Base-by-base conservation (phyloP, 495 filamentous ascomycete species). In the Aspergillus sparsus region DNA sequence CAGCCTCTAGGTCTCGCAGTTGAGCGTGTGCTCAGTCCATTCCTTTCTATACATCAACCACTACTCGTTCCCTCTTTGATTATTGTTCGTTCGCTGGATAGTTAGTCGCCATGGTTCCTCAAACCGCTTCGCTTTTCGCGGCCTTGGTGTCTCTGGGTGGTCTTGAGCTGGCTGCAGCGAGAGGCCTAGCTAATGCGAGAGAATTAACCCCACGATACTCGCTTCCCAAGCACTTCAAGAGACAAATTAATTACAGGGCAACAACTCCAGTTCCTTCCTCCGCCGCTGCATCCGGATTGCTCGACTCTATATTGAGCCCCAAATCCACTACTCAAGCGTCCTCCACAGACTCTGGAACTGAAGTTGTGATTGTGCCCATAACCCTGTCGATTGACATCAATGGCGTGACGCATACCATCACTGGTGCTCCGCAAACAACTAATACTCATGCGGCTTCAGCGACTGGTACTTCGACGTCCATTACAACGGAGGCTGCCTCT, bases 141-240 rank as follows among this genome's bases (percentile, higher is more conserved):
- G 71, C 73, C 33, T 68, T 74, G 18, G 49, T 74, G 58, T 71
- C 75, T 50, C 57, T 75, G 9, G 71, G 71, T 55, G 68, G 68
- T n/a, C 50, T 78, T n/a, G 63, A 76, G 45, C 58, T 78, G 44
- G 72, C 66, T 34, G 62, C 66, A 31, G 74, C 74, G 34, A 55
- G 69, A 36, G 63, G 69, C 58, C 71, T 75, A 39, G 71, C 73
- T 12, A 68, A 64, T 42, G 66, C 72, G 7, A 69, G 71, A 55
- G 66, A 72, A 18, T 67, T 72, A 47, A 71, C 70, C 50, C 79
- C 79, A 39, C 75, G 75, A 47, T 79, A 78, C 63, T 80, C 79
- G 62, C 75, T 79, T 57, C 74, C 78, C 3, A 75, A 74, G 42
- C 71, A 79, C 27, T 57, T 80, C 33, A 83, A 82, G 69, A 69